phyloP scores from a whole-genome alignment of 495 filamentous ascomycete species.

The Lophiostoma macrostomum region DNA sequence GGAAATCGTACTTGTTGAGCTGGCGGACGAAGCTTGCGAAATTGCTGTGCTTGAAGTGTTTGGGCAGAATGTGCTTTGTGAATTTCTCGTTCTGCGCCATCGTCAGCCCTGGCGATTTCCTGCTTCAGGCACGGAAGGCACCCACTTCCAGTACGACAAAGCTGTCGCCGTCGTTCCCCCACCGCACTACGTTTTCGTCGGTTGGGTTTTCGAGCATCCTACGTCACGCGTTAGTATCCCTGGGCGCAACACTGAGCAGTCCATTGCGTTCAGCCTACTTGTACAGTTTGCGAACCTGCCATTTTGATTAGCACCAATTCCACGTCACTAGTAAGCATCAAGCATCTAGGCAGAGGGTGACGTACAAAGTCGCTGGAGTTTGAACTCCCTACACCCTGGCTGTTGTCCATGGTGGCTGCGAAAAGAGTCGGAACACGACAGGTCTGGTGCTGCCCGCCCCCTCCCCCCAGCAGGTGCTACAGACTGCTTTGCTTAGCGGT shows the following conservation, averaged over 20 bases:
- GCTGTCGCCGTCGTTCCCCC: slow-evolving; percentile 91
- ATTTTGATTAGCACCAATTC: background rate
- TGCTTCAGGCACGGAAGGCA: slow-evolving; percentile 41
- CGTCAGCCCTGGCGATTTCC: background rate
- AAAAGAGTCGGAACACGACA: background rate
- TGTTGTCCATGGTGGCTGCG: slow-evolving; percentile 34
- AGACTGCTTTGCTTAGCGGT: too few species aligned
- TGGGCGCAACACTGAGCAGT: background rate
- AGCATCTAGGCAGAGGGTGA: slow-evolving; percentile 33
- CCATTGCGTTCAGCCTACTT: slow-evolving; percentile 60
- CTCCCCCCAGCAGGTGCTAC: background rate
- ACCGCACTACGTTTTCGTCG: slow-evolving; percentile 88
- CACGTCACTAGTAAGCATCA: slow-evolving; percentile 16
- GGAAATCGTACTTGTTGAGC: slow-evolving; percentile 99
- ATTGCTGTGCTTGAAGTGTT: slow-evolving; percentile 99
- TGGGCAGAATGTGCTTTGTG: slow-evolving; percentile 93
- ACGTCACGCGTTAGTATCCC: slow-evolving; percentile 26
- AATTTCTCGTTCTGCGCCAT: slow-evolving; percentile 85
- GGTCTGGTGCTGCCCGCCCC: background rate
- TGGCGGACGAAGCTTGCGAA: slow-evolving; percentile 99
- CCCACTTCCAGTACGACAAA: slow-evolving; percentile 98
- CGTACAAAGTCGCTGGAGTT: slow-evolving; percentile 79
- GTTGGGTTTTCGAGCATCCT: slow-evolving; percentile 98
- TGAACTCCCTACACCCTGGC: slow-evolving; percentile 46
- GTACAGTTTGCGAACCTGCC: slow-evolving; percentile 94